Base-by-base conservation (phyloP, 257 asterid genomes). In the Fraxinus pennsylvanica region DNA sequence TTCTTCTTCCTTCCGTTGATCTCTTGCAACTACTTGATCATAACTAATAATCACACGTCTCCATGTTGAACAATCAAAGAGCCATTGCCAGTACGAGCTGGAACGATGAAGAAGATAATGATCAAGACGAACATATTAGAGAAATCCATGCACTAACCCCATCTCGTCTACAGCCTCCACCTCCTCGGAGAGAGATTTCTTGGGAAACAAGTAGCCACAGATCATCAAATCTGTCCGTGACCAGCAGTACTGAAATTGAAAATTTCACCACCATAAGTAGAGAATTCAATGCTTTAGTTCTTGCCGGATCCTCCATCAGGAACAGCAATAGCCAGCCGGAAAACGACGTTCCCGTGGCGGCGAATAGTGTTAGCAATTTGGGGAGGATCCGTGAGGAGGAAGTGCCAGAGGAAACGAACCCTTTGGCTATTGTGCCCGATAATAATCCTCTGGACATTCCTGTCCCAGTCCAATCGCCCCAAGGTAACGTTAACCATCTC, bases 351-450 rank as follows among this genome's bases (percentile, higher is more conserved):
- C 76, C 79, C 67, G 32, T 76, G 33, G 14, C 69, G 1, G 19
- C 17, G 10, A 63, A 22, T 3, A 12, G 17, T 27, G 69, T 32
- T 10, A 85, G 71, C 71, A 88, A 83, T 66, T 74, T 91, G 82
- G 86, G 63, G 15, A 73, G 92, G n/a, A 91, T 92, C 15, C 85
- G 92, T 0, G 96, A 92, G 80, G 93, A 94, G 22, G 92, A 88
- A 13, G 75, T 45, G 9, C 72, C 73, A 0, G 90, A 86, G 4
- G 96, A 92, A 1, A 81, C 81, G 19, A 92, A 94, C 82, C 96
- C 92, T 76, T 74, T 92, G 81, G 97, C 97, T 69, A 88, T 92
- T 29, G 96, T 92, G 32, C 85, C 88, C 43, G 97, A 89, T 43
- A 84, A 43, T 45, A 78, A 77, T 69, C 84, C 86, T 0, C 1